phyloP scores from a whole-genome alignment of 805 yeast genomes.

The Candida insectorum region DNA sequence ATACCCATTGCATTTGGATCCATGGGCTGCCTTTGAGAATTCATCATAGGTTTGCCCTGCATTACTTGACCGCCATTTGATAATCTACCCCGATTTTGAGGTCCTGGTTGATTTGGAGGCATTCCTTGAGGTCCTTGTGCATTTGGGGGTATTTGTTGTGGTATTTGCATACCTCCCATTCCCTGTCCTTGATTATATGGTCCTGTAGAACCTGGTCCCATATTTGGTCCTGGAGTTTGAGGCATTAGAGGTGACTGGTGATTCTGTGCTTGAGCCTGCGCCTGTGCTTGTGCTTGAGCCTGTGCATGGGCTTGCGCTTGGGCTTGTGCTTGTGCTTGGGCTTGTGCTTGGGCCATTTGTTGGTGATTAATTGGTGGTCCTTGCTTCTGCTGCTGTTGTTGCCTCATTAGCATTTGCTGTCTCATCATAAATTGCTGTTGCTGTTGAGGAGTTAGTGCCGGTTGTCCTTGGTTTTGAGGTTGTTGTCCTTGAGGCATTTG shows the following conservation, averaged over 20 bases:
- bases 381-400: constrained; percentile 15
- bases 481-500: constrained; percentile 3
- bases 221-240: too few species aligned
- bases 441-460: constrained; percentile 16
- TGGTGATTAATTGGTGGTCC: not conserved
- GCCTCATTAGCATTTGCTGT: constrained; percentile 24
- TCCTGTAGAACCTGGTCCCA: too few species aligned
- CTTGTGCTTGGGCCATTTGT: constrained; percentile 7
- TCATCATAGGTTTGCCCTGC: too few species aligned
- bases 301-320: constrained; percentile 10
- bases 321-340: constrained; percentile 8
- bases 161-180: too few species aligned
- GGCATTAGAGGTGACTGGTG: too few species aligned
- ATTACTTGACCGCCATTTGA: too few species aligned
- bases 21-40: too few species aligned
- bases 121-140: not conserved
- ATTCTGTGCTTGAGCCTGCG: constrained; percentile 10
- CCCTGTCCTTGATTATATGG: not conserved
- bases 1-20: constrained; percentile 5
- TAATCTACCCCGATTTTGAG: constrained; percentile 1
- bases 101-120: not conserved
- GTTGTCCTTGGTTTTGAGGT: constrained; percentile 2
- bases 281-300: constrained; percentile 12
- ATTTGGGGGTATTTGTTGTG: not conserved
- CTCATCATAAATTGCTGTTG: constrained; percentile 24